These are phyloP conservation scores for Termitomyces sp. DNA, from an alignment of 768 basidiomycete genomes.

Conservation along the genomic window DNA sequence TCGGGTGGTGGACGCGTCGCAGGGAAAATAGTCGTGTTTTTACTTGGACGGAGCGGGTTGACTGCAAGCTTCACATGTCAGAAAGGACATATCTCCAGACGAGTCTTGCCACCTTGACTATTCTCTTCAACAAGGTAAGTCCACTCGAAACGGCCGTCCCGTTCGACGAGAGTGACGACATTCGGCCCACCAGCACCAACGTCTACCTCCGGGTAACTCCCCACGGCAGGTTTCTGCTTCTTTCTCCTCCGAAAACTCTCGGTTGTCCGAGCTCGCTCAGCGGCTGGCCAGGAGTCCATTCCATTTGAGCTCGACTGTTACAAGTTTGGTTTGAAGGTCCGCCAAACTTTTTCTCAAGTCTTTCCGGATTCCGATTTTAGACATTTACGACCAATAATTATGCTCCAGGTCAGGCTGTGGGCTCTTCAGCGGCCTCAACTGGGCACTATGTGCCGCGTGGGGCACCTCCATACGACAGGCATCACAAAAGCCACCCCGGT, in stretches of 20 bases:
- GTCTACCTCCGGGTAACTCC: conserved; percentile 50
- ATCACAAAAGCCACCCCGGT: conserved; percentile 25
- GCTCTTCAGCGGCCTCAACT: conserved; percentile 33
- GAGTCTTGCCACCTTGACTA: conserved; percentile 17
- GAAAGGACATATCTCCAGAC: conserved; percentile 9
- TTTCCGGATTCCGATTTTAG: background rate
- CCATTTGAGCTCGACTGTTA: conserved; percentile 34
- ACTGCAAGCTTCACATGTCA: background rate
- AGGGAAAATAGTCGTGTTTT: conserved; percentile 48
- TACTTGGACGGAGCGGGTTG: conserved; percentile 20
- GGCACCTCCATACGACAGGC: conserved; percentile 41
- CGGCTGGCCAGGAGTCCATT: conserved; percentile 74
- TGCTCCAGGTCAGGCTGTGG: conserved; percentile 51
- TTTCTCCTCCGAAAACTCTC: conserved; percentile 17
- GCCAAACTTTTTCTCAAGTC: conserved; percentile 11
- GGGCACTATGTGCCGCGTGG: conserved; percentile 22
- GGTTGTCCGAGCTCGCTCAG: conserved; percentile 30
- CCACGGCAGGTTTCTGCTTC: conserved; percentile 18
- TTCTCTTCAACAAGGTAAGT: conserved; percentile 29
- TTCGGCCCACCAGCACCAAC: conserved; percentile 41
- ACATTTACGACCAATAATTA: background rate
- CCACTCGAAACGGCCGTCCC: conserved; percentile 48
- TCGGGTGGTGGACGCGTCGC: conserved; percentile 40
- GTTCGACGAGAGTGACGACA: conserved; percentile 48
- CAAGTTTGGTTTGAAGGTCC: conserved; percentile 20